Percentiles rank a stretch among this genome's conserved stretches.
Conservation (phyloP, 2,329 filamentous ascomycete genomes). For the Cordyceps tenuipes region DNA sequence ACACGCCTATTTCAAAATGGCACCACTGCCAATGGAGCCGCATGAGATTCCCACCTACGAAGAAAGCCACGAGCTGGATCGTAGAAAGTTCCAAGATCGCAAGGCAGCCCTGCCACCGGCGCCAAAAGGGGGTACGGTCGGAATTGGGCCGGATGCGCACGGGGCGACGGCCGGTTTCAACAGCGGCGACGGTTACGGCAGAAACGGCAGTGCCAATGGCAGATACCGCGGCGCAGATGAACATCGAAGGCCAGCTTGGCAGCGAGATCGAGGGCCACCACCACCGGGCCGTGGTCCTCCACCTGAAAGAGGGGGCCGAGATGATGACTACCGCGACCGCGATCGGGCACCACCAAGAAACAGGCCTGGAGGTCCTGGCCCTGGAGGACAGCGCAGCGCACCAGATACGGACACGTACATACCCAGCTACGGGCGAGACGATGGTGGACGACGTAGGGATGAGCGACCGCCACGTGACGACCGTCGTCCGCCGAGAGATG, state of each 20-base stretch:
- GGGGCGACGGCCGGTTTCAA: conserved; percentile 39
- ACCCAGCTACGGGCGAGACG: conserved; percentile 35
- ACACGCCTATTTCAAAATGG: conserved; percentile 80
- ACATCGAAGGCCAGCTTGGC: conserved; percentile 46
- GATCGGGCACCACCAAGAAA: conserved; percentile 29
- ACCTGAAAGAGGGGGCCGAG: conserved; percentile 36
- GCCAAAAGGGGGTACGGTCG: conserved; percentile 83
- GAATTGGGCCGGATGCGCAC: conserved; percentile 55
- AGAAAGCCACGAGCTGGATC: conserved; percentile 93
- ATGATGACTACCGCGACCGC: conserved; percentile 27
- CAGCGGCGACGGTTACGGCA: conserved; percentile 40
- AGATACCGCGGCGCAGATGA: conserved; percentile 36
- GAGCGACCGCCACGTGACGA: conserved; percentile 17
- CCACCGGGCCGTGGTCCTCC: conserved; percentile 21
- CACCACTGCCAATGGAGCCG: conserved; percentile 70
- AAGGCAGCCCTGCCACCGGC: conserved; percentile 80
- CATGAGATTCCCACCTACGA: conserved; percentile 86
- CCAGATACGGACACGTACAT: conserved; percentile 43
- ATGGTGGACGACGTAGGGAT: conserved; percentile 22
- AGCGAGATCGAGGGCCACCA: conserved; percentile 42
- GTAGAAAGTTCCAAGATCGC: conserved; percentile 80
- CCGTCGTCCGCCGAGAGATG: conserved; percentile 14
- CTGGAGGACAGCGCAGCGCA: conserved; percentile 22
- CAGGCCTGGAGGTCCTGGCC: conserved; percentile 23
- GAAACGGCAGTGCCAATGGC: conserved; percentile 28